A percentile compares a stretch with the other conserved stretches of the same genome.
These are phyloP conservation scores for Hypoxylon perforatum DNA, from an alignment of 495 filamentous ascomycete genomes.

Conservation along the genomic window DNA sequence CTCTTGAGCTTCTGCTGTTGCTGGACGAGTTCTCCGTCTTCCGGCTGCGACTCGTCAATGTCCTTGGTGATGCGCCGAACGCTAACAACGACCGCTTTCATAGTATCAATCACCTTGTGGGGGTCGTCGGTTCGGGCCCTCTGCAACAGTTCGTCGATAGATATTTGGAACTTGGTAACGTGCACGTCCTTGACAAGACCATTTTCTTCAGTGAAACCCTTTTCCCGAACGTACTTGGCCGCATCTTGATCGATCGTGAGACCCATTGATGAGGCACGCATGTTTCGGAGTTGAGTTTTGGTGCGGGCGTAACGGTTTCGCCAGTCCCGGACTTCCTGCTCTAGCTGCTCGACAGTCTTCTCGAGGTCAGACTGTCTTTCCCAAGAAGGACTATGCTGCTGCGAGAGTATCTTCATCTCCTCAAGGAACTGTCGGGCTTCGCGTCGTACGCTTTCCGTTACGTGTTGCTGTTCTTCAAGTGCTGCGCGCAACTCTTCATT, in stretches of 20 bases:
- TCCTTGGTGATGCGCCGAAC: constrained; percentile 85
- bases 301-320: constrained; percentile 85
- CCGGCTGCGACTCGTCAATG: constrained; percentile 68
- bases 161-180: constrained; percentile 93
- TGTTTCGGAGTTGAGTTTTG: constrained; percentile 83
- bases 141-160: constrained; percentile 91
- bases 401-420: constrained; percentile 89
- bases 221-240: constrained; percentile 70
- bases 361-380: constrained; percentile 84
- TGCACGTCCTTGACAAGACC: constrained; percentile 90
- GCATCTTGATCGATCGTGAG: constrained; percentile 74
- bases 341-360: constrained; percentile 75
- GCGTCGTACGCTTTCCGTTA: constrained; percentile 89
- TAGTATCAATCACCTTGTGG: constrained; percentile 75
- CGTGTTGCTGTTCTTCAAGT: constrained; percentile 76
- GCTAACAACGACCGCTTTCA: constrained; percentile 82
- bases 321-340: constrained; percentile 88
- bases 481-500: constrained; percentile 78
- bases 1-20: constrained; percentile 76
- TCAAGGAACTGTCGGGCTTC: constrained; percentile 85
- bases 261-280: constrained; percentile 83
- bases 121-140: constrained; percentile 78
- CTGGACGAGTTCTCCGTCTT: constrained; percentile 57
- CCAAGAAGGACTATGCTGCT: constrained; percentile 79
- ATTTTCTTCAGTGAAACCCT: constrained; percentile 74